Conservation (phyloP, 2,329 filamentous ascomycete species). For the Aspergillus clavatus region DNA sequence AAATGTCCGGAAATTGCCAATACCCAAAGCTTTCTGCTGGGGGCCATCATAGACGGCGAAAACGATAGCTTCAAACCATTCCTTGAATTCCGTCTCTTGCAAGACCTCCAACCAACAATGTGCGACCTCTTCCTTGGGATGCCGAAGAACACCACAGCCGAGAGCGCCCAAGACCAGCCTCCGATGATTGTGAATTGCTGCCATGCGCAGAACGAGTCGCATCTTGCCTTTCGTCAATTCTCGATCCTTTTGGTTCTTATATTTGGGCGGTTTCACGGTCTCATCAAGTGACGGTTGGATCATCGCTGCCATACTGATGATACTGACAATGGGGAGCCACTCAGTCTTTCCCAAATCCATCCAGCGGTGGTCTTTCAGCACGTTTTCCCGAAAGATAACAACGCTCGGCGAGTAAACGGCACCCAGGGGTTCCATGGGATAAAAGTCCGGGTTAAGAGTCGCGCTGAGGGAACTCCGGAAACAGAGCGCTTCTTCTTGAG, state of each 20-base stretch:
- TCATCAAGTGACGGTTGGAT: constrained; percentile 35
- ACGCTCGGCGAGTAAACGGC: constrained; percentile 59
- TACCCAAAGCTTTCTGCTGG: not conserved
- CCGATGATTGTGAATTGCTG: constrained; percentile 53
- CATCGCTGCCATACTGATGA: constrained; percentile 58
- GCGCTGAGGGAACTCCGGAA: constrained; percentile 50
- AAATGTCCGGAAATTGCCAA: constrained; percentile 32
- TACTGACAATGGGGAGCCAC: constrained; percentile 51
- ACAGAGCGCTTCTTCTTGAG: constrained; percentile 67
- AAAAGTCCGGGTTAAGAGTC: constrained; percentile 43
- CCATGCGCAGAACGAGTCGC: constrained; percentile 55
- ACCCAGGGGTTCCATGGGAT: constrained; percentile 49
- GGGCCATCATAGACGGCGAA: constrained; percentile 49
- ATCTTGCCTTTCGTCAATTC: constrained; percentile 60
- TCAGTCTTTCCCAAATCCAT: constrained; percentile 36
- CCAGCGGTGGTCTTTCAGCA: constrained; percentile 45
- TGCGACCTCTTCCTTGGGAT: constrained; percentile 60
- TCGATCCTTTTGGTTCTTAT: constrained; percentile 43
- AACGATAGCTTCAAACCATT: constrained; percentile 61
- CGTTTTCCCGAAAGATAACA: constrained; percentile 53
- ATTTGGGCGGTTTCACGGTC: constrained; percentile 25
- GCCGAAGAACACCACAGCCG: constrained; percentile 63
- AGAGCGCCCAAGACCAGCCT: constrained; percentile 63
- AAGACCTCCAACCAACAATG: constrained; percentile 59
- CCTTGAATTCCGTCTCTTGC: constrained; percentile 55